Evolutionary conservation across 2,329 filamentous ascomycete genomes (phyloP).

Genomic region (Cryphonectria nitschkei): DNA sequence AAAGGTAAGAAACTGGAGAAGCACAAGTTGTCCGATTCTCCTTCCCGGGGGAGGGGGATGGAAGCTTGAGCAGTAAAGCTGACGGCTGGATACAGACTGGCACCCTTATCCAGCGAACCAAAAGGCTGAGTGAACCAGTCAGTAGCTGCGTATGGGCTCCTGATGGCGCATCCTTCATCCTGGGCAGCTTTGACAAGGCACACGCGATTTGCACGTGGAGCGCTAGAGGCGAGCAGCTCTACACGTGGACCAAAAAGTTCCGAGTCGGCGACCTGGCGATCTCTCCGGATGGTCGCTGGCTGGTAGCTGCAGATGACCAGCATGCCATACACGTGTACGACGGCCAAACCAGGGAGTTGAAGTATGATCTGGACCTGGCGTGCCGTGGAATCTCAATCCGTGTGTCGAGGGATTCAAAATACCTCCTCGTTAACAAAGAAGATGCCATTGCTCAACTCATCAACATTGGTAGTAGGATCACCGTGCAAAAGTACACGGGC

Average conservation of each 20-base stretch:
- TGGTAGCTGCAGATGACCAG: constrained; percentile 77
- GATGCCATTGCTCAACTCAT: constrained; percentile 79
- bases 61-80: not conserved
- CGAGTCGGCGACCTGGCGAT: constrained; percentile 85
- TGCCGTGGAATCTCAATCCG: constrained; percentile 76
- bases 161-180: constrained; percentile 76
- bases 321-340: constrained; percentile 81
- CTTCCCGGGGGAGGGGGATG: too few relatives aligned
- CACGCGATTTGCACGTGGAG: constrained; percentile 74
- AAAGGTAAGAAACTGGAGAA: constrained; percentile 53
- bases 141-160: constrained; percentile 89
- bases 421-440: constrained; percentile 80
- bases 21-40: not conserved
- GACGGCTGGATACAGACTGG: constrained; percentile 56
- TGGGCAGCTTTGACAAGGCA: constrained; percentile 73
- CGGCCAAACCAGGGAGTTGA: constrained; percentile 71
- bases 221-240: constrained; percentile 61
- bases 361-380: constrained; percentile 71
- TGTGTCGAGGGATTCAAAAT: constrained; percentile 79
- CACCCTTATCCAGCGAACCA: constrained; percentile 63
- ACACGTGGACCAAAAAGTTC: constrained; percentile 71
- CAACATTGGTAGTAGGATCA: constrained; percentile 72
- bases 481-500: constrained; percentile 76
- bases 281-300: constrained; percentile 75
- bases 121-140: constrained; percentile 79